Conservation (phyloP, 78 protist genomes). For the Paratrimastix pyriformis region DNA sequence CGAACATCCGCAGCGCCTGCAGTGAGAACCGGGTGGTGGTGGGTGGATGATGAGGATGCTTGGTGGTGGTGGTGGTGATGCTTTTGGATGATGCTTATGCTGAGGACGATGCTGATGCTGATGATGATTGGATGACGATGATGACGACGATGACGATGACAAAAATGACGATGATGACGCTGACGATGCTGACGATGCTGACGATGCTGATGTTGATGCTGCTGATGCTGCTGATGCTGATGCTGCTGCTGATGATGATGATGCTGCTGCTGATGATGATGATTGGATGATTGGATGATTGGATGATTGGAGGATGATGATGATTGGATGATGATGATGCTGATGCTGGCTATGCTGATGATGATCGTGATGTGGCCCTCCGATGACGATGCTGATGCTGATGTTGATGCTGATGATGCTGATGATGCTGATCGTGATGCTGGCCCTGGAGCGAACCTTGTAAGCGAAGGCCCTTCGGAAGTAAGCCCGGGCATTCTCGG, state of each 20-base stretch:
- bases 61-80: not conserved
- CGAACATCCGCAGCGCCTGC: slow-evolving; percentile 23
- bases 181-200: no score
- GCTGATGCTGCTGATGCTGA: not conserved
- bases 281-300: not conserved
- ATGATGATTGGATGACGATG: not conserved
- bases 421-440: not conserved
- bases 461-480: slow-evolving; percentile 42
- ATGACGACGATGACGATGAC: not conserved
- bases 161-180: not conserved
- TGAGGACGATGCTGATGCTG: not conserved
- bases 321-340: not conserved
- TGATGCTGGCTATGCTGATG: not conserved
- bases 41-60: not conserved
- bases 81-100: no score
- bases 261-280: not conserved
- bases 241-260: not conserved
- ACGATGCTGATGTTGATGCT: not conserved
- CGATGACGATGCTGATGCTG: not conserved
- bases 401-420: not conserved
- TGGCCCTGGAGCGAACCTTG: slow-evolving; percentile 6
- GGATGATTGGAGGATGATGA: not conserved
- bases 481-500: slow-evolving; percentile 35
- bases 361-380: not conserved
- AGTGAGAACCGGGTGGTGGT: not conserved